phyloP scores from a whole-genome alignment of 345 rosid genomes.

The Syzygium jambos region DNA sequence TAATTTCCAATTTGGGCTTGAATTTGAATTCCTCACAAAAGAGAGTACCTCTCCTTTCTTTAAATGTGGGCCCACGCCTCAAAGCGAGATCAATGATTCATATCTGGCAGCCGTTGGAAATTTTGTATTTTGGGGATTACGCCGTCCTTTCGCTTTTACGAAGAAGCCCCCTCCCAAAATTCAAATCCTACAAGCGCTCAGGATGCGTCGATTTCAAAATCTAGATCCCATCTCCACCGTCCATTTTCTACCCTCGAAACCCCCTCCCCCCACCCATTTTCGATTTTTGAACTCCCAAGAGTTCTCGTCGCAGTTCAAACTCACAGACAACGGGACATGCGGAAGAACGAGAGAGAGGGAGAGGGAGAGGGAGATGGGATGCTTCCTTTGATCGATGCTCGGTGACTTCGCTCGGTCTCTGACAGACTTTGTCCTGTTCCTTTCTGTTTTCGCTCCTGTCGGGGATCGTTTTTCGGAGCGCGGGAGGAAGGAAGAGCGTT shows the following conservation, averaged over 20 bases:
- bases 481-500: background rate
- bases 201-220: background rate
- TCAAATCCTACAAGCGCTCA: background rate
- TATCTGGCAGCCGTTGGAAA: background rate
- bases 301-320: background rate
- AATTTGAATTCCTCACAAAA: background rate
- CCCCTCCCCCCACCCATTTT: background rate
- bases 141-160: background rate
- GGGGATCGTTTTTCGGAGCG: background rate
- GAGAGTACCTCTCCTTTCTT: background rate
- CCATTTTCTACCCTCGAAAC: background rate
- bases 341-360: background rate
- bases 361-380: background rate
- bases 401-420: background rate
- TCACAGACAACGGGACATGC: background rate
- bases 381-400: background rate
- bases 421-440: background rate
- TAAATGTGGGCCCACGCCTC: background rate
- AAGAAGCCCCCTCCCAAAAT: background rate
- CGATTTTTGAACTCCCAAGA: background rate
- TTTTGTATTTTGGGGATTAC: background rate
- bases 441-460: background rate
- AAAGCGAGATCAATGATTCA: background rate
- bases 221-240: background rate
- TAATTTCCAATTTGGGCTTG: background rate